phyloP scores from a whole-genome alignment of 2,329 filamentous ascomycete genomes.

The Pseudocercospora eumusae region DNA sequence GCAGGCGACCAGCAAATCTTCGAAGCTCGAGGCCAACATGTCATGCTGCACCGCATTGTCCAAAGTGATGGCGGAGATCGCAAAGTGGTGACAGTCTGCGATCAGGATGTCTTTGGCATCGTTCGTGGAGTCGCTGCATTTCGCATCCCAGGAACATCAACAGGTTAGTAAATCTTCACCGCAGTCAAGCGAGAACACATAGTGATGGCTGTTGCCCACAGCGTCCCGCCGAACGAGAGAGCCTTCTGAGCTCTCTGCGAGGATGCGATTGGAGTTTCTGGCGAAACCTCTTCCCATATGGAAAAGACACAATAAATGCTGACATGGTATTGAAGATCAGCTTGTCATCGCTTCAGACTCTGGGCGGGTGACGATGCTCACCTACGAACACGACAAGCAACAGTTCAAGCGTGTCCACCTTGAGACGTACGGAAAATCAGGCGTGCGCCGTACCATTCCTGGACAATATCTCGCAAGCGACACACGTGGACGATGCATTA shows the following conservation, averaged over 20 bases:
- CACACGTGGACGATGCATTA: constrained; percentile 90
- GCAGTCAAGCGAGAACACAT: constrained; percentile 42
- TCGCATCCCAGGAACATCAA: constrained; percentile 86
- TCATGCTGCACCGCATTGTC: constrained; percentile 85
- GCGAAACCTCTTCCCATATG: background rate
- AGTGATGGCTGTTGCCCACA: constrained; percentile 45
- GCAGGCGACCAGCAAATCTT: constrained; percentile 93
- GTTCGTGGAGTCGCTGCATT: constrained; percentile 87
- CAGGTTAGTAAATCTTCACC: constrained; percentile 62
- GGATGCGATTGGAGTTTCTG: constrained; percentile 7
- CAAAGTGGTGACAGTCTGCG: constrained; percentile 81
- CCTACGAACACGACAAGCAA: constrained; percentile 85
- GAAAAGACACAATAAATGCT: constrained; percentile 6
- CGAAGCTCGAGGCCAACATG: constrained; percentile 84
- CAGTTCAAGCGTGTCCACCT: constrained; percentile 86
- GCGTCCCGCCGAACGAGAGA: constrained; percentile 12
- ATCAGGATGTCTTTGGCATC: constrained; percentile 95
- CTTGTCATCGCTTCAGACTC: constrained; percentile 95
- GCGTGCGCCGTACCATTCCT: constrained; percentile 86
- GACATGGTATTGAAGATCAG: constrained; percentile 65
- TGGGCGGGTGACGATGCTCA: constrained; percentile 88
- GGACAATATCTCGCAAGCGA: constrained; percentile 96
- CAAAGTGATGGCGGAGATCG: constrained; percentile 60
- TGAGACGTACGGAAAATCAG: constrained; percentile 98
- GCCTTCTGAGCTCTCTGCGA: background rate